Base-by-base conservation (phyloP, 2,329 filamentous ascomycete species). In the Ophiosphaerella narmari region DNA sequence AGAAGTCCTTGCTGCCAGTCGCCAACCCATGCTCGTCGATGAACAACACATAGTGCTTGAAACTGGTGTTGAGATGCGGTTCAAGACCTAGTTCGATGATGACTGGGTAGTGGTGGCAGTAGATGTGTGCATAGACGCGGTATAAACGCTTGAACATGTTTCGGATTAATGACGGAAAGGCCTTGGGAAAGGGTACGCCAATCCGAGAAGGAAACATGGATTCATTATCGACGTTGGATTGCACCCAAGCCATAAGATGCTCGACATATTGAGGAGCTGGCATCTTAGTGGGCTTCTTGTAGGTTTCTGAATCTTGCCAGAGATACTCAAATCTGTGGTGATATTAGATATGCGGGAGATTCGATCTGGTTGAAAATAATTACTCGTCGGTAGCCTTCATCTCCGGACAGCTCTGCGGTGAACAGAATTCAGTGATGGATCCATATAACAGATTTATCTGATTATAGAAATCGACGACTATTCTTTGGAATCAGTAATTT, bases 371-470 rank as follows among this genome's bases (percentile, higher is more conserved):
- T 6, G 13, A 9, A 14, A 29, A 31, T 18, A 31, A 85, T 59
- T 82, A 94, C 88, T 99, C 94, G 77, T 99, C 95, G 8, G 94
- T 99, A n/a, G 94, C 94, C 77, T 99, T 99, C 94, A 99, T 99
- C 78, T 97, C 94, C 0, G 94, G 94, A 74, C 94, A 99, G 59
- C 91, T 91, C 72, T 94, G 89, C 29, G 94, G 93, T 23, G 94
- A 97, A 81, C 94, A 99, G 77, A 99, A 99, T 73, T 99, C 94
- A 52, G 94, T 99, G 72, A 99, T 99, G 60, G 94, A 94, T 52
- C 95, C 95, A 74, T 99, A 99, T 52, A 99, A 87, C 32, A 99
- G 84, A 77, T 99, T 99, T 80, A 99, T 96, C 77, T 99, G 94
- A 80, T 99, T 99, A 85, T 99, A 99, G 77, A 99, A 99, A 77